Evolutionary conservation across 2,329 filamentous ascomycete genomes (phyloP), one percentile per base, ranked within the genome.

Genomic region (Onygena corvina): DNA sequence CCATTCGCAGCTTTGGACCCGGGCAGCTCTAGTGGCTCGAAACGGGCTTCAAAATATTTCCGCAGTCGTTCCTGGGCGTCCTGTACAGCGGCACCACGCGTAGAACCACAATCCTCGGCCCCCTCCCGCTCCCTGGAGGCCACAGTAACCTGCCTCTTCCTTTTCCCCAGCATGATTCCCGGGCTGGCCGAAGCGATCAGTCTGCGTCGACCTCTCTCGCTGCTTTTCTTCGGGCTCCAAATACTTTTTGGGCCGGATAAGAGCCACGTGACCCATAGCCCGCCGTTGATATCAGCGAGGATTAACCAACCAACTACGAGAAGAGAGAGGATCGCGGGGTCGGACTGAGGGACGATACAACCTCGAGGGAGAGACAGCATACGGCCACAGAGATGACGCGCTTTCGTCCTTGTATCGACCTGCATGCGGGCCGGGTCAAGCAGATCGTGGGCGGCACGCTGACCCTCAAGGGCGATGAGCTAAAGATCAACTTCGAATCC

Each of bases 391-490:
- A 38, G 36, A 94, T 98, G 92, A 96, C 92, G 2, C 81, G 83
- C 58, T 98, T 98, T 63, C 77, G 92, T 33, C 92, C 92, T 16
- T 98, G 92, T 64, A 96, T 98, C 67, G 92, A 98, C 70, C 78
- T 98, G 48, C 92, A 98, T 67, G 83, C 89, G n/a, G 92, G 92
- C 11, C 83, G 90, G 64, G 92, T 98, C 52, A 98, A 98, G 73
- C 92, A 98, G 67, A 98, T 98, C 59, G 89, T 98, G 34, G 92
- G 92, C 58, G 90, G 92, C 52, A 96, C 92, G 1, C 77, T 98
- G 54, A 83, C 84, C 68, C 77, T 77, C 63, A 66, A 75, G 6
- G 77, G 77, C 1, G 65, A 74, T 4, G 74, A 77, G 50, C 76
- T 96, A 50, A 84, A 87, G 70, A 96, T 90, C 44, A 98, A 98